Percentiles rank a stretch among this genome's conserved stretches.
Conservation (phyloP, 1,284 basidiomycete species). For the Ceratobasidium sp. region DNA sequence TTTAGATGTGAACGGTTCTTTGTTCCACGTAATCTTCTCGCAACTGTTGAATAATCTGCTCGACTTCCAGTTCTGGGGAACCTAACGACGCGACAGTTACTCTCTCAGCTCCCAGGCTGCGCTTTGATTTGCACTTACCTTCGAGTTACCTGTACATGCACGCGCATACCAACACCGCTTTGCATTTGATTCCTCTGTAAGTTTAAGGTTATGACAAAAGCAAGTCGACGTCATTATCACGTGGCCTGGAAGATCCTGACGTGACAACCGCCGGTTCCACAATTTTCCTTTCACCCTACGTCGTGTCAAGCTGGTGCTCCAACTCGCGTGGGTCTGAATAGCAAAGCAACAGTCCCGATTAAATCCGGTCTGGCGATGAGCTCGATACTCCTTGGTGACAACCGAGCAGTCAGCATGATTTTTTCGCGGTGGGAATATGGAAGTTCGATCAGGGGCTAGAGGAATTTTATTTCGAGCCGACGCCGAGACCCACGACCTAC, state of each 20-base stretch:
- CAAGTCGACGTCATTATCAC: not conserved
- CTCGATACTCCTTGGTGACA: not conserved
- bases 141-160: too few species aligned
- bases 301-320: not conserved
- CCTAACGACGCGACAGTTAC: too few species aligned
- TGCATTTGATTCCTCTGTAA: too few species aligned
- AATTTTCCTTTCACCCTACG: not conserved
- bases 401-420: not conserved
- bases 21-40: too few species aligned
- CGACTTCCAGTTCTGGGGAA: too few species aligned
- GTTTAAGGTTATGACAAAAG: not conserved
- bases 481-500: not conserved
- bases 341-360: not conserved
- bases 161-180: too few species aligned
- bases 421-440: constrained; percentile 7
- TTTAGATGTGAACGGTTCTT: too few species aligned
- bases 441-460: not conserved
- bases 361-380: not conserved
- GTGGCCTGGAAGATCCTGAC: not conserved
- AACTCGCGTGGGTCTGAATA: not conserved
- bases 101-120: too few species aligned
- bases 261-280: not conserved
- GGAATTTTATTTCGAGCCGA: not conserved
- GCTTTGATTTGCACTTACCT: too few species aligned
- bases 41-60: too few species aligned